phyloP scores from a whole-genome alignment of 441 rosid genomes.

The Manihot esculenta region DNA sequence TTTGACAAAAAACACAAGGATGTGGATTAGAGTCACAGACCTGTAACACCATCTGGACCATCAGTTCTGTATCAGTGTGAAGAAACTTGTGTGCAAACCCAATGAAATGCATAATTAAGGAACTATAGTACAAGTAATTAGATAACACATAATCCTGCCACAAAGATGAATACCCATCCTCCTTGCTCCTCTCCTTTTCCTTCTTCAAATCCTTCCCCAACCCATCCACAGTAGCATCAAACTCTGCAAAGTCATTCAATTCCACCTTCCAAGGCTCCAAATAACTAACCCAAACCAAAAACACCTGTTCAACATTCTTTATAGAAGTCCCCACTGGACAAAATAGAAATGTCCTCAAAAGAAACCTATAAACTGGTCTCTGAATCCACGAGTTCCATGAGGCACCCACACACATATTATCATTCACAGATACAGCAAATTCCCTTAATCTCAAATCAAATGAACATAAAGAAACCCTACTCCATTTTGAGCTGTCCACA shows the following conservation, averaged over 20 bases:
- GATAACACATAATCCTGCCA: conserved; percentile 81
- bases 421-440: conserved; percentile 20
- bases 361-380: conserved; percentile 77
- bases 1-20: neutral
- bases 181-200: conserved; percentile 35
- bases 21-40: conserved; percentile 38
- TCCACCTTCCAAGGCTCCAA: conserved; percentile 76
- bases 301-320: conserved; percentile 76
- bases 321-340: conserved; percentile 67
- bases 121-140: conserved; percentile 80
- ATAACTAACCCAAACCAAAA: conserved; percentile 72
- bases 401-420: conserved; percentile 31
- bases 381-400: conserved; percentile 71
- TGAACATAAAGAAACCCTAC: conserved; percentile 42
- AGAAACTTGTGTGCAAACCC: conserved; percentile 97
- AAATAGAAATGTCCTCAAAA: conserved; percentile 76
- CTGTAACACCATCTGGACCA: conserved; percentile 86
- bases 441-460: conserved; percentile 46
- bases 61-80: conserved; percentile 68
- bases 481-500: conserved; percentile 46
- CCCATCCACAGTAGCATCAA: conserved; percentile 48
- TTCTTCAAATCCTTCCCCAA: conserved; percentile 39
- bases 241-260: conserved; percentile 58
- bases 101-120: conserved; percentile 84
- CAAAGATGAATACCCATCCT: conserved; percentile 47